These are phyloP conservation scores for Cystofilobasidium macerans DNA, from an alignment of 768 basidiomycete genomes.

Conservation along the genomic window DNA sequence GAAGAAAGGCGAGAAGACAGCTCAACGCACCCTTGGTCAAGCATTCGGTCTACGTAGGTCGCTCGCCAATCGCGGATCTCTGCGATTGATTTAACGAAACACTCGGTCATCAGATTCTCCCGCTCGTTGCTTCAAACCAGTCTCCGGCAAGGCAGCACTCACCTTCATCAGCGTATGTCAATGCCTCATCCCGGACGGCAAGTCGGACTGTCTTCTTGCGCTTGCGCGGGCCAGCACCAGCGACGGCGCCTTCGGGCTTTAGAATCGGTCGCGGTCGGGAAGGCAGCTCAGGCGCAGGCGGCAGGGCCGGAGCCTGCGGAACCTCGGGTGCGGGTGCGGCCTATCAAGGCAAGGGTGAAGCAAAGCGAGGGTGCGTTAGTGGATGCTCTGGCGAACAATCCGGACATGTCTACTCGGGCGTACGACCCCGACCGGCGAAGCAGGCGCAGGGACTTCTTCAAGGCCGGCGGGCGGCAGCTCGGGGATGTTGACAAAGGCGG, in stretches of 20 bases:
- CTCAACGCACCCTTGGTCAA: neutral
- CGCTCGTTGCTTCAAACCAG: too few species aligned
- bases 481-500: neutral
- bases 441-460: too few species aligned
- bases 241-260: neutral
- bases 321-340: neutral
- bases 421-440: too few species aligned
- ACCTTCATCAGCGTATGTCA: conserved; percentile 12
- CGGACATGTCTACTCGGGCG: too few species aligned
- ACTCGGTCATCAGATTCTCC: too few species aligned
- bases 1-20: neutral
- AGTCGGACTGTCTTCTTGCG: conserved; percentile 17
- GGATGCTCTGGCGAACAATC: too few species aligned
- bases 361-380: too few species aligned
- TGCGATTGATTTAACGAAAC: too few species aligned
- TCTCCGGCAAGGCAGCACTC: too few species aligned
- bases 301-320: neutral
- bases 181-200: conserved; percentile 14
- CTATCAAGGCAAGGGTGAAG: too few species aligned
- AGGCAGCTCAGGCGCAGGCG: too few species aligned
- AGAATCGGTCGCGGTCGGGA: conserved; percentile 2
- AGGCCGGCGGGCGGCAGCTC: neutral
- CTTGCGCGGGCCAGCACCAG: neutral
- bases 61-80: conserved; percentile 20
- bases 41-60: conserved; percentile 16